phyloP scores from a whole-genome alignment of 257 asterid genomes.

The Jasminum sambac region DNA sequence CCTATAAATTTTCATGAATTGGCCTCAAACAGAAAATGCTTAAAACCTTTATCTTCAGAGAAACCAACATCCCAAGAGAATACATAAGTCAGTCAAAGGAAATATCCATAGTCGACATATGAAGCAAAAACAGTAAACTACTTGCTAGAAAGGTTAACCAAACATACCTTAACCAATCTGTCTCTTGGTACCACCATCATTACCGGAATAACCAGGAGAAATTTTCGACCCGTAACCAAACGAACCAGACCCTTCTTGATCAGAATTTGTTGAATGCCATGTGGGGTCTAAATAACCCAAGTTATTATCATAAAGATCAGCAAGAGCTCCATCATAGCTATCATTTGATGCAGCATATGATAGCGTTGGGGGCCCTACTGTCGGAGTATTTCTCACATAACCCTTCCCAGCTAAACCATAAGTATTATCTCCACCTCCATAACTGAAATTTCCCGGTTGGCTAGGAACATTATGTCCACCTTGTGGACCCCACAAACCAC shows the following conservation, averaged over 20 bases:
- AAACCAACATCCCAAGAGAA: background rate
- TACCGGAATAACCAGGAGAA: constrained; percentile 29
- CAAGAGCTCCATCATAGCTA: constrained; percentile 29
- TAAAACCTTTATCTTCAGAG: background rate
- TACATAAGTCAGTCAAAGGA: background rate
- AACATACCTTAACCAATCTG: constrained; percentile 27
- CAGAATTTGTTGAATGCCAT: constrained; percentile 27
- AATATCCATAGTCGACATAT: constrained; percentile 7
- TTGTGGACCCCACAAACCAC: constrained; percentile 32
- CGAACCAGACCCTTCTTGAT: constrained; percentile 28
- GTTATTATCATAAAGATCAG: constrained; percentile 27
- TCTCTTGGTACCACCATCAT: constrained; percentile 29
- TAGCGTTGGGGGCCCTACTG: constrained; percentile 20
- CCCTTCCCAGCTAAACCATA: constrained; percentile 26
- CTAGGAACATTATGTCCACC: constrained; percentile 26
- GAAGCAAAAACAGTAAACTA: background rate
- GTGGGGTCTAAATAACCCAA: constrained; percentile 26
- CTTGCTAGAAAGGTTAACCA: constrained; percentile 2
- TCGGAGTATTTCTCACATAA: constrained; percentile 27
- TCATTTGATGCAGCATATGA: constrained; percentile 32
- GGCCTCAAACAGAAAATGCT: constrained; percentile 1
- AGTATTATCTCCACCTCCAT: constrained; percentile 26
- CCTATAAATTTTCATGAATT: background rate
- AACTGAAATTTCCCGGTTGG: constrained; percentile 29
- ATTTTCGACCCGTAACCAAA: constrained; percentile 28